Base-by-base conservation (phyloP, 805 yeast species). In the Starmerella apicola region DNA sequence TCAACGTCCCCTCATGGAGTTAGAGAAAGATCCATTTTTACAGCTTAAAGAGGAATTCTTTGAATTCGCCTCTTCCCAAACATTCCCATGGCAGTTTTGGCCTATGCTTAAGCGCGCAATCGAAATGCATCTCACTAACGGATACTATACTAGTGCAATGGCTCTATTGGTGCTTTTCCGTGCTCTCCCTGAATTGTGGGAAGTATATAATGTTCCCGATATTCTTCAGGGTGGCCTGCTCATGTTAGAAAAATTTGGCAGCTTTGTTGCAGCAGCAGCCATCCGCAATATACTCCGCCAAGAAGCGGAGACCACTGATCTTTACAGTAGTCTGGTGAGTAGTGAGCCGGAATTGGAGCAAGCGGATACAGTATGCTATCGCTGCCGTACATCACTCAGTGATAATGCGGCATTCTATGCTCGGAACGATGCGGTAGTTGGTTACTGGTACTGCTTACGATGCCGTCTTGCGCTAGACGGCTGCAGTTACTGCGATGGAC, bases 361-460 rank as follows among this genome's bases (percentile, higher is more conserved):
- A 1, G 57, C 76, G 2, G 65, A 76, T 41, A 65, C 76, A 18
- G 77, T 70, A 49, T 62, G 65, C 39, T 55, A 51, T 35, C 40
- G 51, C 5, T 62, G 65, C 45, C 23, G 20, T 27, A 34, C 45
- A n/a, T 54, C 65, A 5, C 45, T 61, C 26, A 57, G 58, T 27
- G 56, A 60, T 9, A 56, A 57, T 23, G 51, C 50, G 17, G 51
- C 57, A 3, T 43, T 48, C 15, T 42, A 48, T 30, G 44, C 46
- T 12, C 37, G 53, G 0, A 60, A 61, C 16, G 59, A 63, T 29
- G 41, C 51, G 4, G 58, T 56, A 26, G 72, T 74, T 51, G 94
- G 93, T 1, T 76, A 69, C 50, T 85, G 95, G 94, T 81, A 78
- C 57, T 86, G 96, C 61, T 83, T 76, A 38, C 67, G 65, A 18